Conservation (phyloP, 176 grass and related monocot species). For the Lolium multiflorum region DNA sequence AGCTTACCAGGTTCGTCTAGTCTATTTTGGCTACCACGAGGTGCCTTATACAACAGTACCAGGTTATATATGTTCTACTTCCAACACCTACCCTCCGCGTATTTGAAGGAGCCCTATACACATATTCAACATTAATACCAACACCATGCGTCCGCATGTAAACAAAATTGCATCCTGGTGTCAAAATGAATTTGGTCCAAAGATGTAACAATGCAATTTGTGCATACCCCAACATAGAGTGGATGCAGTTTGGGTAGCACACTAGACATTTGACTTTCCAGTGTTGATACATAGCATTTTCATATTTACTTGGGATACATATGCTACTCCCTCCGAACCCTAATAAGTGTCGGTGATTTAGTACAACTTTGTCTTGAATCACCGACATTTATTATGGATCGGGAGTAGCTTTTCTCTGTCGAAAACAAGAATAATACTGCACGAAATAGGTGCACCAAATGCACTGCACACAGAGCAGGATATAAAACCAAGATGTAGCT, state of each 20-base stretch:
- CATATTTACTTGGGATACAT: constrained; percentile 24
- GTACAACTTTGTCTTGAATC: too few relatives aligned
- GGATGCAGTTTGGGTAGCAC: constrained; percentile 3
- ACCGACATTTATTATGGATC: too few relatives aligned
- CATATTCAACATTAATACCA: background rate
- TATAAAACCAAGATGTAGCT: background rate
- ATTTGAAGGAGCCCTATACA: background rate
- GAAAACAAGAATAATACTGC: background rate
- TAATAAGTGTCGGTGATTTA: too few relatives aligned
- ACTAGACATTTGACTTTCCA: constrained; percentile 13
- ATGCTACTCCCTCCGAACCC: background rate
- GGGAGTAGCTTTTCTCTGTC: background rate
- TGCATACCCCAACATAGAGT: constrained; percentile 23
- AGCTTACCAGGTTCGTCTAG: too few relatives aligned
- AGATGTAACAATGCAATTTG: background rate
- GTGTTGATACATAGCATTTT: constrained; percentile 21
- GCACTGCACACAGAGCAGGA: constrained; percentile 22
- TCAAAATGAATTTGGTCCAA: background rate
- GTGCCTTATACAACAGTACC: too few relatives aligned
- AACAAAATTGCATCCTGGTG: constrained; percentile 22
- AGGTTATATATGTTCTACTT: too few relatives aligned
- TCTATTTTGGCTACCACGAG: too few relatives aligned
- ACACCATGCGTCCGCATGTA: background rate
- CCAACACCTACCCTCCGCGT: background rate
- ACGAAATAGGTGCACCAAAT: background rate